phyloP scores from a whole-genome alignment of 2,329 filamentous ascomycete species.

The Trichothecium sympodiale region DNA sequence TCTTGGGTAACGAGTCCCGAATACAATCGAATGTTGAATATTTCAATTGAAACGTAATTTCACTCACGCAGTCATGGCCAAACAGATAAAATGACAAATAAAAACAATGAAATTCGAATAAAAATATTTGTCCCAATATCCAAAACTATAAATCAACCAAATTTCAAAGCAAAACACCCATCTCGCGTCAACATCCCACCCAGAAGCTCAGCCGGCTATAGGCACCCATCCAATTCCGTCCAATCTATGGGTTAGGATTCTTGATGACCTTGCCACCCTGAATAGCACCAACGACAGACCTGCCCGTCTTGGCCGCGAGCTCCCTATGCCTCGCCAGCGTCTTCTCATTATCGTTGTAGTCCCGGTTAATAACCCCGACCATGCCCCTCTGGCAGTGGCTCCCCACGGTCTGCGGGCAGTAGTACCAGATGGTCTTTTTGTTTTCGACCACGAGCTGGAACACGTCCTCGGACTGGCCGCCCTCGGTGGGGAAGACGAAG shows the following conservation, averaged over 20 bases:
- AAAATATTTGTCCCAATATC: no score
- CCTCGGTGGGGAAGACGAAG: conserved; percentile 27
- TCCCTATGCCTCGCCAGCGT: conserved; percentile 22
- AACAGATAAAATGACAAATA: no score
- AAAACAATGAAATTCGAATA: no score
- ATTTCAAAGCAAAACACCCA: no score
- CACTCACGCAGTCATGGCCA: no score
- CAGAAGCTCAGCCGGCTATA: no score
- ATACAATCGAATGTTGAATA: no score
- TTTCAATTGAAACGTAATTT: no score
- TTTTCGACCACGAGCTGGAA: conserved; percentile 33
- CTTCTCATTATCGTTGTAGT: conserved; percentile 17
- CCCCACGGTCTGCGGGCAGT: conserved; percentile 28
- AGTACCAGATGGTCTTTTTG: conserved; percentile 30
- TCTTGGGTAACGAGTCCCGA: no score
- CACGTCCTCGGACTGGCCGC: conserved; percentile 25
- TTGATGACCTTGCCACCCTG: conserved; percentile 19
- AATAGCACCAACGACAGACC: conserved; percentile 15
- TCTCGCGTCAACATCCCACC: no score
- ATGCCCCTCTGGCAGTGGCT: conserved; percentile 37
- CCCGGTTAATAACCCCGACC: conserved; percentile 34
- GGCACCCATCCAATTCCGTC: no score
- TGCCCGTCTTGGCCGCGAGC: conserved; percentile 16
- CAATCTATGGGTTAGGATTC: conserved; percentile 22
- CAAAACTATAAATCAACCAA: no score